phyloP scores from a whole-genome alignment of 441 rosid species.

The Arabidopsis hybrid region DNA sequence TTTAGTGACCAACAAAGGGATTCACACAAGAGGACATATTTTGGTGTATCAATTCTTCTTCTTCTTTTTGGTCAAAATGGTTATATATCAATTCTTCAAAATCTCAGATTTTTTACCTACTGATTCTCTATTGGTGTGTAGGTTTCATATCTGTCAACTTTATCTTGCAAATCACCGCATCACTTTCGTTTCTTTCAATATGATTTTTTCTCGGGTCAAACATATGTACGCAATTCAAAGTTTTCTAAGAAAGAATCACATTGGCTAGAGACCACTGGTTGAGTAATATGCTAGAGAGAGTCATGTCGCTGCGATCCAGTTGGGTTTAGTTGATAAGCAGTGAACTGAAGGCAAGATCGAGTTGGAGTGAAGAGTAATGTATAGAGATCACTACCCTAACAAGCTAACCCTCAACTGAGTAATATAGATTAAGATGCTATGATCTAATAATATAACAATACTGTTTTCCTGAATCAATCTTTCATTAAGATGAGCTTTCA shows the following conservation, averaged over 20 bases:
- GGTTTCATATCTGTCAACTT: background rate
- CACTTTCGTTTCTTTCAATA: background rate
- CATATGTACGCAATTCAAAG: too few relatives aligned
- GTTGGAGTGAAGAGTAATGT: background rate
- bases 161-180: background rate
- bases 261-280: too few relatives aligned
- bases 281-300: background rate
- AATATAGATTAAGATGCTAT: background rate
- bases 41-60: background rate
- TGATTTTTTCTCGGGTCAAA: background rate
- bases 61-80: background rate
- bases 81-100: background rate
- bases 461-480: background rate
- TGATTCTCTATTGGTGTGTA: background rate
- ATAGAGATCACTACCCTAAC: background rate
- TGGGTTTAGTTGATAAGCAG: too few relatives aligned
- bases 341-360: too few relatives aligned
- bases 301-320: background rate
- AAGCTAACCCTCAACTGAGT: background rate
- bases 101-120: background rate
- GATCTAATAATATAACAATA: background rate
- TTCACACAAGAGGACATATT: background rate
- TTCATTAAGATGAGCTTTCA: conserved; percentile 7
- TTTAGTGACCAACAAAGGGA: background rate
- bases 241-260: too few relatives aligned